phyloP scores from a whole-genome alignment of 345 rosid species.

The Eucalyptus victrix region DNA sequence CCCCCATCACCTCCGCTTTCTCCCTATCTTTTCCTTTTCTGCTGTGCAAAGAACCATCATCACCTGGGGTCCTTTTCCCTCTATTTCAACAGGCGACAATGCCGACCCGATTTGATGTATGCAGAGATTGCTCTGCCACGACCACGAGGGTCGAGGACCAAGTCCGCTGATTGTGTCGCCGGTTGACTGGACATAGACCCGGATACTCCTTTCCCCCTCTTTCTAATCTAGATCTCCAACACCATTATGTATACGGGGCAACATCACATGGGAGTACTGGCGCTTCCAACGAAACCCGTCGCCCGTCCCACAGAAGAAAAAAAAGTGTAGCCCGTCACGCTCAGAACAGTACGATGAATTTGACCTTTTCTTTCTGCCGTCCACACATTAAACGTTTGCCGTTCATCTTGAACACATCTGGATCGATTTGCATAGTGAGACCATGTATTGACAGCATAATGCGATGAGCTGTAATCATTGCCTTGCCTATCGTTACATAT shows the following conservation, averaged over 20 bases:
- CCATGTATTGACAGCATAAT: neutral
- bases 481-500: neutral
- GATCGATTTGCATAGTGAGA: neutral
- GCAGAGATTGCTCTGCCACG: neutral
- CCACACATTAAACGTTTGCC: neutral
- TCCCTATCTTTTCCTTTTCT: neutral
- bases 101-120: neutral
- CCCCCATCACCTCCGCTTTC: neutral
- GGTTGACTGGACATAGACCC: neutral
- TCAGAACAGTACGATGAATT: neutral
- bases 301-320: neutral
- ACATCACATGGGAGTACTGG: neutral
- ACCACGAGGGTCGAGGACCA: neutral
- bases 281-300: neutral
- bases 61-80: neutral
- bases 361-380: neutral
- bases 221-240: neutral
- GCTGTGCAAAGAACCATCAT: neutral
- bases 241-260: neutral
- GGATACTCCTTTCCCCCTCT: neutral
- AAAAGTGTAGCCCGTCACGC: neutral
- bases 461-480: neutral
- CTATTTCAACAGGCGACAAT: neutral
- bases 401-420: neutral
- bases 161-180: neutral